Conservation (phyloP, 345 rosid species). For the Rhizophora mangle region DNA sequence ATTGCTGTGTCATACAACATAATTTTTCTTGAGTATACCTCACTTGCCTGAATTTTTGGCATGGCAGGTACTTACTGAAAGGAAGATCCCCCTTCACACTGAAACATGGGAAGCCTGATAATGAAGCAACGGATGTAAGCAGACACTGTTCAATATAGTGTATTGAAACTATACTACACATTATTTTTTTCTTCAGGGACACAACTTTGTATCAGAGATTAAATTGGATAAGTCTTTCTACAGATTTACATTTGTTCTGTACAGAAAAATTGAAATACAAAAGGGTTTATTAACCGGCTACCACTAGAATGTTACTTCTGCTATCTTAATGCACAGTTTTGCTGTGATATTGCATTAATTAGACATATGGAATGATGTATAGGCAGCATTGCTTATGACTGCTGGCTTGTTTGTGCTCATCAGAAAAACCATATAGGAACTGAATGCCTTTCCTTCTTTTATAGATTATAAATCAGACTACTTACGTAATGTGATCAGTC, state of each 20-base stretch:
- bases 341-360: no score
- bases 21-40: conserved; percentile 5
- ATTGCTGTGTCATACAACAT: background rate
- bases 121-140: conserved; percentile 80
- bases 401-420: background rate
- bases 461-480: background rate
- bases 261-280: background rate
- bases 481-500: no score
- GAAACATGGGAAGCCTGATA: conserved; percentile 89
- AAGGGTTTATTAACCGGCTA: background rate
- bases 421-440: background rate
- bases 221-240: background rate
- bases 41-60: conserved; percentile 14
- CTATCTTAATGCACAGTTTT: background rate
- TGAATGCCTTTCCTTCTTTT: conserved; percentile 4
- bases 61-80: conserved; percentile 67
- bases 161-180: background rate
- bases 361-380: no score
- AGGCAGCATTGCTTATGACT: no score
- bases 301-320: background rate
- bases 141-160: conserved; percentile 5
- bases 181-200: conserved; percentile 1
- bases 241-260: background rate
- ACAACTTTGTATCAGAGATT: background rate
- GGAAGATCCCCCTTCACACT: conserved; percentile 74